A percentile compares a stretch with the other conserved stretches of the same genome.
These are phyloP conservation scores for Heliamphora pulchella DNA, from an alignment of 179 eudicot species.

Conservation along the genomic window DNA sequence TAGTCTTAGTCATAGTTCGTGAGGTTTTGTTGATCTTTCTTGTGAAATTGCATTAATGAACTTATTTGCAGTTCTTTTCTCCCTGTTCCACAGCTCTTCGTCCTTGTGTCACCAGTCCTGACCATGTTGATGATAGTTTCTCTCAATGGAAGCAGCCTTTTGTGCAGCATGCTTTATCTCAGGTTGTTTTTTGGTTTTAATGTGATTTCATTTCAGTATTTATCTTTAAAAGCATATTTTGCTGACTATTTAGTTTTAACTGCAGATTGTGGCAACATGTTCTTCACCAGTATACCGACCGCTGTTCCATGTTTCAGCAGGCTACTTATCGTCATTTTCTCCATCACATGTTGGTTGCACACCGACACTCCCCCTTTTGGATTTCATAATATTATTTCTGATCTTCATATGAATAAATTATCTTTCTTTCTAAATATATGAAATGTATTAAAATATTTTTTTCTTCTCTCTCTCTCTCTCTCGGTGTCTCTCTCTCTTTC, in stretches of 20 bases:
- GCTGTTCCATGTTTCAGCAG: constrained; percentile 72
- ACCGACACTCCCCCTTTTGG: constrained; percentile 16
- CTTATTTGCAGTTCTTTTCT: not conserved
- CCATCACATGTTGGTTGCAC: constrained; percentile 66
- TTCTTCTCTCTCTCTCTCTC: no score
- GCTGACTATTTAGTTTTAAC: constrained; percentile 12
- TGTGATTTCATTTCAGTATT: not conserved
- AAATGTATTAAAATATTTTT: not conserved
- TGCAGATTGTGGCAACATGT: constrained; percentile 76
- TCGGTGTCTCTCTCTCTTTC: constrained; percentile 4
- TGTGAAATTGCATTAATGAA: not conserved
- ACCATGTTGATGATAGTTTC: constrained; percentile 55
- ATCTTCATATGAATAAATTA: not conserved
- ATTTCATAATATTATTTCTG: not conserved
- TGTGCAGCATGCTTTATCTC: constrained; percentile 69
- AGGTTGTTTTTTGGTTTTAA: constrained; percentile 34
- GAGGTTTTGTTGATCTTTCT: not conserved
- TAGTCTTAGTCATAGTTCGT: not conserved
- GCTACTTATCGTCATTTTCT: constrained; percentile 73
- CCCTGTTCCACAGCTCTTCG: constrained; percentile 59
- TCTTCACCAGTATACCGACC: constrained; percentile 59
- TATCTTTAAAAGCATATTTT: not conserved
- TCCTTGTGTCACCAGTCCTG: constrained; percentile 43
- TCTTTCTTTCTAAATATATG: not conserved
- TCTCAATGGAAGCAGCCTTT: constrained; percentile 70